Base-by-base conservation (phyloP, 192 early-diverging fungal species). In the Backusella circina region DNA sequence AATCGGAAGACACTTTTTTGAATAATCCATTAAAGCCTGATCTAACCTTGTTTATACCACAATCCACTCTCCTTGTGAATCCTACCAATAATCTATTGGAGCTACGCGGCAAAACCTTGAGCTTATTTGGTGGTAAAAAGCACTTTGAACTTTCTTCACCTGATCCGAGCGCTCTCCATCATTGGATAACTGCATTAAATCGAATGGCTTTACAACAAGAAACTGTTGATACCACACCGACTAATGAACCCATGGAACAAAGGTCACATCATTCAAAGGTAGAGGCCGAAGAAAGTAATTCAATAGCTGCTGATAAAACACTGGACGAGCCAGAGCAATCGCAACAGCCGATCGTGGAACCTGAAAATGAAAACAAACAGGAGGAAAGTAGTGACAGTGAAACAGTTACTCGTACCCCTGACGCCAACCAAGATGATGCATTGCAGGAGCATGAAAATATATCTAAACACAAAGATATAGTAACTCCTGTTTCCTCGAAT, bases 241-340 rank as follows among this genome's bases (percentile, higher is more conserved):
- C 7, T n/a, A n/a, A 15, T 66, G 65, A 30, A 7, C 65, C 16
- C 33, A 5, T n/a, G 5, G 28, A 16, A 18, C 31, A 18, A 33
- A 66, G 9, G n/a, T 68, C 67, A 36, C n/a, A 26, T n/a, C 67
- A 68, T 5, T 68, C 67, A 68, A 68, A 68, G 12, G n/a, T 38
- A 1, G n/a, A 37, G 13, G 67, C 67, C 9, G 36, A 33, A 21
- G 33, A 68, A 12, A 21, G 2, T 16, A 21, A 36, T 35, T 7
- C 10, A n/a, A n/a, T n/a, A 13, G 33, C 32, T 18, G 33, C n/a
- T 23, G 23, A 67, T 18, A 67, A 67, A 67, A 18, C 33, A 18
- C 16, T 68, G 67, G 33, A 68, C 5, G 33, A 35, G 33, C 66
- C 30, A 67, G 32, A 67, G n/a, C 32, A 36, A 36, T n/a, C 31